A percentile compares a stretch with the other conserved stretches of the same genome.
phyloP scores from a whole-genome alignment of 140 eudicot species.

The Anethum foeniculum region DNA sequence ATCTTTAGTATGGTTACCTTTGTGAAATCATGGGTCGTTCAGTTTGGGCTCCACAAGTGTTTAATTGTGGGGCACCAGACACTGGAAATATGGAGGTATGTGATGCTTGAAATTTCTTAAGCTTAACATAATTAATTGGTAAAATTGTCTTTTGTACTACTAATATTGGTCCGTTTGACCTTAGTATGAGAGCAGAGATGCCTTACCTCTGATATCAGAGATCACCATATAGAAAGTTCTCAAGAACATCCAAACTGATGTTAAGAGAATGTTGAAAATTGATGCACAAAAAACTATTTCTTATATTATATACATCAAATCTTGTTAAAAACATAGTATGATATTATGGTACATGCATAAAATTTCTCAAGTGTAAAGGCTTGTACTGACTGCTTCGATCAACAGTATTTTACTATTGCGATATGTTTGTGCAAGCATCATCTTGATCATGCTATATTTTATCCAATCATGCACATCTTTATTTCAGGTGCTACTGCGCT shows the following conservation, averaged over 20 bases:
- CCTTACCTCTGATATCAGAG: background rate
- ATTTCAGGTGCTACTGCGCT: conserved; percentile 73
- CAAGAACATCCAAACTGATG: background rate
- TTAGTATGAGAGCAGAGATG: background rate
- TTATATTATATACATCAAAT: background rate
- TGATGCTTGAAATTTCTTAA: background rate
- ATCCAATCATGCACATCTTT: conserved; percentile 3
- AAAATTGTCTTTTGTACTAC: background rate
- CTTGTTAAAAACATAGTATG: background rate
- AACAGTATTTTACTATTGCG: background rate
- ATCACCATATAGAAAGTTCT: background rate
- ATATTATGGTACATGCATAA: background rate
- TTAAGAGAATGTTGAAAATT: background rate
- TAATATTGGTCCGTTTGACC: background rate
- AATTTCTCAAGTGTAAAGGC: background rate
- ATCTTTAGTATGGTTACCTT: conserved; percentile 91
- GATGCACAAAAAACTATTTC: background rate
- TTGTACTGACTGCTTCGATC: background rate
- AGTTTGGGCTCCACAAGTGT: conserved; percentile 94
- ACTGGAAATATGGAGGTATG: conserved; percentile 99
- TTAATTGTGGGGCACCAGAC: conserved; percentile 95
- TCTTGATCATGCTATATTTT: background rate
- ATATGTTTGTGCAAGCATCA: background rate
- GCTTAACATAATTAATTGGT: background rate
- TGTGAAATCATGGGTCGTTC: conserved; percentile 97